Base-by-base conservation (phyloP, 2,329 filamentous ascomycete species). In the Xylaria arbuscula region DNA sequence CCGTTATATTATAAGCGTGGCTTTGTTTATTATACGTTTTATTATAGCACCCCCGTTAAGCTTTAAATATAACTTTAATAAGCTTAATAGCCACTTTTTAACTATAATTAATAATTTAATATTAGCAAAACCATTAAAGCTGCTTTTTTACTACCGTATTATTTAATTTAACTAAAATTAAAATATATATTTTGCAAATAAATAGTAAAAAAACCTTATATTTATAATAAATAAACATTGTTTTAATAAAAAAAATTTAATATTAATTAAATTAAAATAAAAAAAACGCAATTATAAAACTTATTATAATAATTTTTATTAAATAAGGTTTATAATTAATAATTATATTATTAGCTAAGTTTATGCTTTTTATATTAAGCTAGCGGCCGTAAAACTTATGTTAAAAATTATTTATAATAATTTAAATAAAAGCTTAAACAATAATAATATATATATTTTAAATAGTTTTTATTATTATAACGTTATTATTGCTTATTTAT, bases 331-430 rank as follows among this genome's bases (percentile, higher is more conserved):
- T n/a, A n/a, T n/a, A n/a, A n/a, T n/a, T n/a, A n/a, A n/a, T n/a
- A n/a, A n/a, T 42, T 80, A 79, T 62, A 77, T 73, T 11, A 72
- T 80, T 24, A 77, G 74, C 47, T 81, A 78, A 78, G 67, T 81
- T 11, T 78, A 77, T 61, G 77, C 77, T 15, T 72, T 81, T 13
- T 75, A 72, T 1, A 62, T 75, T 40, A 78, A 81, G 68, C 72
- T 77, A 53, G 72, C 76, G 0, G 68, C 64, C 45, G 78, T 76
- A 6, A 77, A 74, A 1, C 68, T 59, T 36, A 74, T 79, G 72
- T 72, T 80, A 2, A 76, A 80, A 48, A 57, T 70, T 15, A 58
- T 72, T 36, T 72, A 80, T 57, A 61, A 68, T 1, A 32, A 67
- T 36, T 60, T 74, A n/a, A 19, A 55, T 1, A 34, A 48, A 22